phyloP scores from a whole-genome alignment of 2,329 filamentous ascomycete species.

The Aplosporella prunicola region DNA sequence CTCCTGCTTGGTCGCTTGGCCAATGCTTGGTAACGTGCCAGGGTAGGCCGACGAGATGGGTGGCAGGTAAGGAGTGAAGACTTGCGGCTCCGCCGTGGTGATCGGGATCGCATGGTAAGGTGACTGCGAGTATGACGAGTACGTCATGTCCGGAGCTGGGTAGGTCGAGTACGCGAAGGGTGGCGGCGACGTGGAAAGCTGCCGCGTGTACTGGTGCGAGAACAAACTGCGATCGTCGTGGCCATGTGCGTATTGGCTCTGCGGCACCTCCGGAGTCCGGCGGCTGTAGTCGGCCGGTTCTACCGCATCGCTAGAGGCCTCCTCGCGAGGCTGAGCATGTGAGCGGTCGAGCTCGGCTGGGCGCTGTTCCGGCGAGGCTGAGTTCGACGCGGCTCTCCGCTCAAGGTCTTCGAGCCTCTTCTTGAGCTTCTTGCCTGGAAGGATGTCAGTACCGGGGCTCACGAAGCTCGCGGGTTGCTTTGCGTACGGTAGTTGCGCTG shows the following conservation, averaged over 20 bases:
- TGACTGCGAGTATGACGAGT: slow-evolving; percentile 45
- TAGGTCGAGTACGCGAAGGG: slow-evolving; percentile 59
- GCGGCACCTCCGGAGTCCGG: slow-evolving; percentile 40
- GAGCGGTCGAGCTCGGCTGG: slow-evolving; percentile 43
- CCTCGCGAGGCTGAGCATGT: slow-evolving; percentile 26
- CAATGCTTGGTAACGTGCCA: slow-evolving; percentile 53
- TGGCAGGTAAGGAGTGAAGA: slow-evolving; percentile 48
- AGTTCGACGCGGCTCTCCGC: slow-evolving; percentile 59
- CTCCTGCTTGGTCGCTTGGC: slow-evolving; percentile 57
- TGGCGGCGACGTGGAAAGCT: slow-evolving; percentile 62
- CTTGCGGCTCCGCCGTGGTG: slow-evolving; percentile 27
- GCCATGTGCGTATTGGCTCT: slow-evolving; percentile 51
- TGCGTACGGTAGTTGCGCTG: slow-evolving; percentile 90
- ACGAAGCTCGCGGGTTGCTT: not conserved
- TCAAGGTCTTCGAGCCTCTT: slow-evolving; percentile 78
- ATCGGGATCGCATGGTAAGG: slow-evolving; percentile 31
- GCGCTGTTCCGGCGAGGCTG: slow-evolving; percentile 49
- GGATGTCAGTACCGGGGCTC: not conserved
- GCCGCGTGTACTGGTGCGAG: slow-evolving; percentile 54
- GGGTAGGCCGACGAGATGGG: slow-evolving; percentile 36
- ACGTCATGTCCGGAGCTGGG: slow-evolving; percentile 53
- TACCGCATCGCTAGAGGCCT: slow-evolving; percentile 25
- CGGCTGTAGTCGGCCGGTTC: slow-evolving; percentile 19
- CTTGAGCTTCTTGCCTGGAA: slow-evolving; percentile 81
- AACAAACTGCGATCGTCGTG: slow-evolving; percentile 60